Conservation (phyloP, 2,329 filamentous ascomycete genomes). For the Diaporthe amygdali region DNA sequence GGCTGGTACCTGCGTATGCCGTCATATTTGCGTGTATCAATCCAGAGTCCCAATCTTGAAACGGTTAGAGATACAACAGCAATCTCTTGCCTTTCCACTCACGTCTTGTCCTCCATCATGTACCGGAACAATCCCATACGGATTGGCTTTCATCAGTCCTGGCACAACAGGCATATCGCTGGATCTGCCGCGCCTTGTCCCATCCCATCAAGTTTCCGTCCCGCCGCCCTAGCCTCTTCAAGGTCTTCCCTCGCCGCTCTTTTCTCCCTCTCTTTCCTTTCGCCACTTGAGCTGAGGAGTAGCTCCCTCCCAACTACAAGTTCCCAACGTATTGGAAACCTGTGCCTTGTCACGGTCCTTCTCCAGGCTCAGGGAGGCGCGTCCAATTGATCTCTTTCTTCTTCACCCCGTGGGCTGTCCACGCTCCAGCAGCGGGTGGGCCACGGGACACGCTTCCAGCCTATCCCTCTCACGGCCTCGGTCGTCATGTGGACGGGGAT, state of each 20-base stretch:
- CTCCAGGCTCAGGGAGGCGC: conserved; percentile 25
- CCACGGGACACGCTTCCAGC: conserved; percentile 21
- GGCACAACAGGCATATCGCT: neutral
- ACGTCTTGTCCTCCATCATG: neutral
- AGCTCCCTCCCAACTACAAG: conserved; percentile 15
- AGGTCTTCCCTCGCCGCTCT: neutral
- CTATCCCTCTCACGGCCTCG: conserved; percentile 22
- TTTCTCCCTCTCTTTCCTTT: neutral
- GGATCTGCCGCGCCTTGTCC: neutral
- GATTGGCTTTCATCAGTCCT: neutral
- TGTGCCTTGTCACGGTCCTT: conserved; percentile 23
- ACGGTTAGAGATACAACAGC: neutral
- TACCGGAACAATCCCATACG: neutral
- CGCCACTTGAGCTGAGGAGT: neutral
- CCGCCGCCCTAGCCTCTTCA: neutral
- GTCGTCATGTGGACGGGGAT: conserved; percentile 26
- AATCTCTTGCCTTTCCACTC: conserved; percentile 10
- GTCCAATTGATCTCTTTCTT: conserved; percentile 23
- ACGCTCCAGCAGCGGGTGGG: conserved; percentile 25
- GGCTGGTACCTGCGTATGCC: neutral
- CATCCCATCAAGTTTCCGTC: neutral
- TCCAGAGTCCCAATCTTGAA: neutral
- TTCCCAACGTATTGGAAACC: neutral
- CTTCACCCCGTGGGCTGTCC: conserved; percentile 26
- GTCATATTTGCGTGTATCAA: neutral